phyloP scores from a whole-genome alignment of 176 grass and related monocot species.

The Phragmites australis region DNA sequence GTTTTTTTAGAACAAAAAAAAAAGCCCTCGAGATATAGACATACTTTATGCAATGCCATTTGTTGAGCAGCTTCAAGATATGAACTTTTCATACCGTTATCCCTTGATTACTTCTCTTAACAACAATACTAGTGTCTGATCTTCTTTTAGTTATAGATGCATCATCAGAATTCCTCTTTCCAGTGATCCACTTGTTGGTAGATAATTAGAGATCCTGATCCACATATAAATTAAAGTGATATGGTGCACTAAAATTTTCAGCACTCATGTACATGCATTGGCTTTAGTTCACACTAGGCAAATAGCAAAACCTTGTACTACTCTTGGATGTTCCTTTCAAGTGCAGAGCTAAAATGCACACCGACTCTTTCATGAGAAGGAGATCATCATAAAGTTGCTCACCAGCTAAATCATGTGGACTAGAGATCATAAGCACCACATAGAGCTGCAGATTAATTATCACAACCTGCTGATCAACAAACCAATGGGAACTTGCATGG shows the following conservation, averaged over 20 bases:
- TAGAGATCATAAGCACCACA: not conserved
- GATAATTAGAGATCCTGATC: not conserved
- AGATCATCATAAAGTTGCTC: not conserved
- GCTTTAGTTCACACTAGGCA: not conserved
- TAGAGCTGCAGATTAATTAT: constrained; percentile 11
- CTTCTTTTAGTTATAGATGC: not conserved
- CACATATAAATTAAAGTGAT: constrained; percentile 1
- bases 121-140: not conserved
- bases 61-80: not conserved
- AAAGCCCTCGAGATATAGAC: not conserved
- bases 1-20: not conserved
- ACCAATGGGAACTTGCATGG: not conserved
- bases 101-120: not conserved
- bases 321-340: not conserved
- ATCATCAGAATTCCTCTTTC: not conserved
- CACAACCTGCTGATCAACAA: not conserved
- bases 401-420: not conserved
- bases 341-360: not conserved
- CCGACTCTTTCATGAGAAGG: not conserved
- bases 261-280: not conserved
- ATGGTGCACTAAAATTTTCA: not conserved
- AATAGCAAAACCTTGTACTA: constrained; percentile 8
- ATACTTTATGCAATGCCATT: not conserved
- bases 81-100: not conserved
- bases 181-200: constrained; percentile 5